Evolutionary conservation across 2,329 filamentous ascomycete species (phyloP).

Genomic region (Cadophora sp.): DNA sequence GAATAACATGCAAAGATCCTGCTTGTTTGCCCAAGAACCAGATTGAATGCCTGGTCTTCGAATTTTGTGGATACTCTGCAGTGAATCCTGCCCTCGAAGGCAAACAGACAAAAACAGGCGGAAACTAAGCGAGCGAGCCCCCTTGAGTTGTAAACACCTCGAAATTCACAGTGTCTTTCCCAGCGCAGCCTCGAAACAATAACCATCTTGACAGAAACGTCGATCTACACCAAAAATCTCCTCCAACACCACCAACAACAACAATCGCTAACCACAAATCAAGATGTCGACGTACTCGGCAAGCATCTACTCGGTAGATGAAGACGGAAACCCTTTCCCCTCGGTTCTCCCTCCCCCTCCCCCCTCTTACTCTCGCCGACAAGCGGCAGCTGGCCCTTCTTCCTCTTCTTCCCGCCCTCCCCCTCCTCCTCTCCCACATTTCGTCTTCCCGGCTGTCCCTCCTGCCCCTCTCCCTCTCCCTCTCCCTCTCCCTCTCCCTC

Average conservation of each 20-base stretch:
- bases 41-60: background rate
- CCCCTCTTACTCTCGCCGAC: background rate
- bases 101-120: background rate
- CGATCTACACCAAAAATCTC: slow-evolving; percentile 2
- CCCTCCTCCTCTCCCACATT: background rate
- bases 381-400: background rate
- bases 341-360: background rate
- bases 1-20: background rate
- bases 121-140: background rate
- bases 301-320: slow-evolving; percentile 7
- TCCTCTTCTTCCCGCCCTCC: background rate
- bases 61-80: background rate
- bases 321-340: background rate
- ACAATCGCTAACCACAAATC: background rate
- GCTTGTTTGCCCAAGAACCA: background rate
- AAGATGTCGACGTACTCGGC: slow-evolving; percentile 1
- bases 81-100: background rate
- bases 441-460: background rate
- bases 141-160: background rate
- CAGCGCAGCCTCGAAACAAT: background rate
- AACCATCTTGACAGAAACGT: background rate
- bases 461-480: background rate
- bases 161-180: background rate
- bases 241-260: background rate
- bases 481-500: background rate